A percentile compares a stretch with the other conserved stretches of the same genome.
These are phyloP conservation scores for Avena atlantica DNA, from an alignment of 176 grass and related monocot genomes.

Conservation along the genomic window DNA sequence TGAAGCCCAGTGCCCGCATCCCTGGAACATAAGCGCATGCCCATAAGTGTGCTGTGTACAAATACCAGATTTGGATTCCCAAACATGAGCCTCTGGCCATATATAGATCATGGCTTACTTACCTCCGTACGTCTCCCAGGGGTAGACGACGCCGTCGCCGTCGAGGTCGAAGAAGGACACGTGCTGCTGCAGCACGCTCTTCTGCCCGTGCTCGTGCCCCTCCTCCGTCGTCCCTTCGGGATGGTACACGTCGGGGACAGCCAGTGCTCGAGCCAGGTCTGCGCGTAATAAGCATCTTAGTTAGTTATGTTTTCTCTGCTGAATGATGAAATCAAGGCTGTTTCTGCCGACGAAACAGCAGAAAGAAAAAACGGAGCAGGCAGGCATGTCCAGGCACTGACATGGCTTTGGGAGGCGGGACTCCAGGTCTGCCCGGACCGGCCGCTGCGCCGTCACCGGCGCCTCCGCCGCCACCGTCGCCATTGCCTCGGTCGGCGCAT, in stretches of 20 bases:
- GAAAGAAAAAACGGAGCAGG: not conserved
- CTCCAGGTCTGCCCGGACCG: conserved; percentile 74
- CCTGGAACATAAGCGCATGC: conserved; percentile 36
- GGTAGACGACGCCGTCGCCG: conserved; percentile 78
- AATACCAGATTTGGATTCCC: not conserved
- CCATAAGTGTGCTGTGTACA: not conserved
- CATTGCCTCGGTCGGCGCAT: not conserved
- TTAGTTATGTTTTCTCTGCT: not conserved
- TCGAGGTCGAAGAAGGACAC: conserved; percentile 87
- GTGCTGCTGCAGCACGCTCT: conserved; percentile 87
- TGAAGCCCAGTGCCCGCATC: conserved; percentile 69
- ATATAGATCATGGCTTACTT: too few species aligned
- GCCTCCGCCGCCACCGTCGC: conserved; percentile 47
- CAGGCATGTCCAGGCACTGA: conserved; percentile 1
- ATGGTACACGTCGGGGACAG: conserved; percentile 52
- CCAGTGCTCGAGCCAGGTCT: conserved; percentile 67
- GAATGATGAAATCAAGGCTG: not conserved
- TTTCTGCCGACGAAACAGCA: not conserved
- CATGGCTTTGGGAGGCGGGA: conserved; percentile 72
- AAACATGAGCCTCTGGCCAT: not conserved
- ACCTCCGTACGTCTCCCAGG: conserved; percentile 81
- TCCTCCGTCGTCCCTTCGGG: conserved; percentile 64
- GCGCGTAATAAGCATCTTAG: not conserved
- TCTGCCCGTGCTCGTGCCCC: conserved; percentile 55
- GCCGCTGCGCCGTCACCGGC: conserved; percentile 70